Evolutionary conservation across 2,329 filamentous ascomycete species (phyloP).

Genomic region (Epicoccum nigrum): DNA sequence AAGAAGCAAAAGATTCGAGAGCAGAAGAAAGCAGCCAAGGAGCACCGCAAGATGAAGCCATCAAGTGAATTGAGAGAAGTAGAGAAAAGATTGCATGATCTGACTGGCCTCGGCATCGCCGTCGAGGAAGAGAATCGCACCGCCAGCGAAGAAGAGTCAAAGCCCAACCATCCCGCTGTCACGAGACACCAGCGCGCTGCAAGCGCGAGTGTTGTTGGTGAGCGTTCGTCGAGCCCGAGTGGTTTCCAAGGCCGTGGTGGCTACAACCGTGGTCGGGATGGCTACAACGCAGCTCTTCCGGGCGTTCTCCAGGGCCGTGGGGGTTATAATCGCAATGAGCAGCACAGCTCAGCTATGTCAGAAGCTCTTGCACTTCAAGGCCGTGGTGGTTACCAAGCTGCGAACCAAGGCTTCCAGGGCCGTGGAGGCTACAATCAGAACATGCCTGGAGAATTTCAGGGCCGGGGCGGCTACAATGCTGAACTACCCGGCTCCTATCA

Average conservation of each 20-base stretch:
- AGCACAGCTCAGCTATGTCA: constrained; percentile 23
- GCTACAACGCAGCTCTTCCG: constrained; percentile 42
- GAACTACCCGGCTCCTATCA: constrained; percentile 38
- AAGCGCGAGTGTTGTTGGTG: constrained; percentile 36
- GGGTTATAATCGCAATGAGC: constrained; percentile 35
- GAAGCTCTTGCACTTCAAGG: constrained; percentile 30
- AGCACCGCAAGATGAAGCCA: constrained; percentile 31
- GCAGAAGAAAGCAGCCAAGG: constrained; percentile 46
- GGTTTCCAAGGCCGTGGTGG: constrained; percentile 41
- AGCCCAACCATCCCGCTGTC: constrained; percentile 36
- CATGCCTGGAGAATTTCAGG: constrained; percentile 41
- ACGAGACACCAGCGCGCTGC: constrained; percentile 38
- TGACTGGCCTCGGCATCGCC: constrained; percentile 44
- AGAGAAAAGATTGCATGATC: constrained; percentile 33
- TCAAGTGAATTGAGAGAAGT: constrained; percentile 35
- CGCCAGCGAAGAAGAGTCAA: constrained; percentile 38
- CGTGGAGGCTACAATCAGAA: constrained; percentile 42
- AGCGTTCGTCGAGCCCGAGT: constrained; percentile 41
- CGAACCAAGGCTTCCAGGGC: constrained; percentile 32
- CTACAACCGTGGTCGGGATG: constrained; percentile 44
- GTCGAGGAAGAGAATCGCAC: constrained; percentile 40
- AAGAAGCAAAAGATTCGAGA: constrained; percentile 48
- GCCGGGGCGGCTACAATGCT: constrained; percentile 41
- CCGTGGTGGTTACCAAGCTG: constrained; percentile 23
- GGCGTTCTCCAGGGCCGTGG: constrained; percentile 39